Conservation (phyloP, 805 yeast species). For the Kuraishia hungarica region DNA sequence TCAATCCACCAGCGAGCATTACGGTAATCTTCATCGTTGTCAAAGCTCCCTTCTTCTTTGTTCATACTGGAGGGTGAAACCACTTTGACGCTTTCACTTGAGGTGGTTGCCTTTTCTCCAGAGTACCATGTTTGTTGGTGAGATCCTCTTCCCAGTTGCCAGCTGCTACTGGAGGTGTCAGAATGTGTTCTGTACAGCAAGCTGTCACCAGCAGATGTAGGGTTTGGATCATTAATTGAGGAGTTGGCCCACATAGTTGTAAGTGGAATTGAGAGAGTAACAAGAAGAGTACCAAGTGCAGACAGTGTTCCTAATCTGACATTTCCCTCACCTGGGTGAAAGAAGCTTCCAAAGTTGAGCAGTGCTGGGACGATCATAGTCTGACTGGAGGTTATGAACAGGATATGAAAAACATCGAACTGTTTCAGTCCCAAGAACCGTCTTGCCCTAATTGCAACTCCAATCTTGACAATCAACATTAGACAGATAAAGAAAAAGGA, state of each 20-base stretch:
- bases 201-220: slow-evolving; percentile 25
- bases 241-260: slow-evolving; percentile 87
- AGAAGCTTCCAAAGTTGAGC: slow-evolving; percentile 45
- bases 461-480: slow-evolving; percentile 55
- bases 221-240: slow-evolving; percentile 38
- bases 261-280: slow-evolving; percentile 69
- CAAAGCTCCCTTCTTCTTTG: background rate
- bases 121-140: too few species aligned
- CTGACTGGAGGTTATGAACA: slow-evolving; percentile 75
- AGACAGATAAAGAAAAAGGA: slow-evolving; percentile 58
- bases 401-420: slow-evolving; percentile 73
- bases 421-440: slow-evolving; percentile 72
- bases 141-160: too few species aligned
- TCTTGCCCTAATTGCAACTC: slow-evolving; percentile 63
- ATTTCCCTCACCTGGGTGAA: slow-evolving; percentile 17
- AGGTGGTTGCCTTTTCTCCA: too few species aligned
- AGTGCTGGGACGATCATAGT: slow-evolving; percentile 74
- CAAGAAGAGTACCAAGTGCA: slow-evolving; percentile 50
- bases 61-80: background rate
- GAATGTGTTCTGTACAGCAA: background rate
- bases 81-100: too few species aligned
- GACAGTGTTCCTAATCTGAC: slow-evolving; percentile 29
- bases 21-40: background rate
- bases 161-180: too few species aligned
- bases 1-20: background rate